Evolutionary conservation across 2,329 filamentous ascomycete species (phyloP), one percentile per base, ranked within the genome.

Genomic region (Fusarium fracticaudum): DNA sequence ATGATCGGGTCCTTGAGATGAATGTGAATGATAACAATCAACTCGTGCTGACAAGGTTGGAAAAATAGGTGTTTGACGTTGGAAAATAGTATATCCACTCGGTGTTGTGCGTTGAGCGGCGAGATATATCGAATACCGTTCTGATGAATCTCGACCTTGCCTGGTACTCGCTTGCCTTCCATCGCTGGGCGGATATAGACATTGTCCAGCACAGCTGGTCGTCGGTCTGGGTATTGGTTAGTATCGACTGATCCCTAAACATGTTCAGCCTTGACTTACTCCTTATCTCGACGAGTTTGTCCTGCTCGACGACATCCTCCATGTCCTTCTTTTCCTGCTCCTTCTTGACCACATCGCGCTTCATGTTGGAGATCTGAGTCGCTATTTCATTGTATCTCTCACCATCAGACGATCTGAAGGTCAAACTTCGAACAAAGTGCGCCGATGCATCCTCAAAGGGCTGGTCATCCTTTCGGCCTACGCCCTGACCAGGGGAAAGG

Each of bases 271-370:
- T 73, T 17, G 22, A 86, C 91, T 86, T 86, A 94, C 93, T 98
- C 87, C 96, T 90, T 76, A 98, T 95, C 81, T 98, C 95, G 76
- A 97, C 87, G 60, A 99, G 90, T 86, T 99, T 99, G 82, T 99
- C 96, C 83, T 99, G 96, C 84, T 98, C 96, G 11, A 99, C 95
- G 29, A 99, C 96, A 83, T 99, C 96, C 81, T 99, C 96, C 93
- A 99, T 93, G 78, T 99, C 96, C 86, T 99, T 99, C 90, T 98
- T 98, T 84, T 98, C 96, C 79, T 98, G 95, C 83, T 99, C 96
- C 78, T 94, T 93, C 83, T 97, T 95, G 47, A 94, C 90, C 10
- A 94, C 91, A 76, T 96, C 94, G 81, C 96, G 97, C 86, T 98
- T 97, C 87, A 99, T 92, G 80, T 98, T 96, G 17, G 94, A 96